Evolutionary conservation across 2,329 filamentous ascomycete genomes (phyloP).

Genomic region (Dothistroma pini): DNA sequence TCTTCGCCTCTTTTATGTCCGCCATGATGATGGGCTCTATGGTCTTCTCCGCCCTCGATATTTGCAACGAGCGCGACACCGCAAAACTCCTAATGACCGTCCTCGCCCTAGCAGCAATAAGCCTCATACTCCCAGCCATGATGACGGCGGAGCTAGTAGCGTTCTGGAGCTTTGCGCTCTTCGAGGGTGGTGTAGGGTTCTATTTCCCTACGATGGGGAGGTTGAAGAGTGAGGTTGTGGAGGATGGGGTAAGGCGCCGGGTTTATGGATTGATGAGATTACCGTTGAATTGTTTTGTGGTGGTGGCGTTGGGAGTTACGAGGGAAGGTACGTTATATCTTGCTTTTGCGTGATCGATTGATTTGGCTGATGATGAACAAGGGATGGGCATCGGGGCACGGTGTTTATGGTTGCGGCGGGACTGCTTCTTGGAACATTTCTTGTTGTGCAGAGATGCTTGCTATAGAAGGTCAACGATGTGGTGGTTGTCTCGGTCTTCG

Average conservation of each 20-base stretch:
- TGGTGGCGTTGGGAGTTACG: constrained; percentile 47
- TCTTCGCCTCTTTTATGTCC: constrained; percentile 58
- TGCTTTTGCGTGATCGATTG: too few species aligned
- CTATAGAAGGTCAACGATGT: neutral
- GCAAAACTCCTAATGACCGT: constrained; percentile 38
- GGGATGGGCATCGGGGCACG: too few species aligned
- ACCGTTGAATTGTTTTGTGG: constrained; percentile 57
- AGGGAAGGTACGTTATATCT: constrained; percentile 31
- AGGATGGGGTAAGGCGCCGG: constrained; percentile 52
- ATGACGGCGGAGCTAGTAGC: constrained; percentile 43
- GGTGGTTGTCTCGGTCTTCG: neutral
- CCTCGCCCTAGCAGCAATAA: constrained; percentile 41
- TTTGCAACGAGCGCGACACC: constrained; percentile 14
- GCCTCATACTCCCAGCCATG: constrained; percentile 33
- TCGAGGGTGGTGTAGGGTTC: constrained; percentile 56
- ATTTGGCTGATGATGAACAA: too few species aligned
- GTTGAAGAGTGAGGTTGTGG: constrained; percentile 53
- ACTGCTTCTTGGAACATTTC: too few species aligned
- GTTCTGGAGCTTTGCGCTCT: constrained; percentile 56
- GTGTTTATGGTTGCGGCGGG: too few species aligned
- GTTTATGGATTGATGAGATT: constrained; percentile 57
- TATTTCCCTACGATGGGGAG: constrained; percentile 57
- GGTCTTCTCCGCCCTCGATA: constrained; percentile 41
- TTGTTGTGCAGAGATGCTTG: too few species aligned
- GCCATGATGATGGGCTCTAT: constrained; percentile 58